A percentile compares a stretch with the other conserved stretches of the same genome.
These are phyloP conservation scores for Xylariaceae sp. DNA, from an alignment of 2,329 filamentous ascomycete genomes.

Conservation along the genomic window DNA sequence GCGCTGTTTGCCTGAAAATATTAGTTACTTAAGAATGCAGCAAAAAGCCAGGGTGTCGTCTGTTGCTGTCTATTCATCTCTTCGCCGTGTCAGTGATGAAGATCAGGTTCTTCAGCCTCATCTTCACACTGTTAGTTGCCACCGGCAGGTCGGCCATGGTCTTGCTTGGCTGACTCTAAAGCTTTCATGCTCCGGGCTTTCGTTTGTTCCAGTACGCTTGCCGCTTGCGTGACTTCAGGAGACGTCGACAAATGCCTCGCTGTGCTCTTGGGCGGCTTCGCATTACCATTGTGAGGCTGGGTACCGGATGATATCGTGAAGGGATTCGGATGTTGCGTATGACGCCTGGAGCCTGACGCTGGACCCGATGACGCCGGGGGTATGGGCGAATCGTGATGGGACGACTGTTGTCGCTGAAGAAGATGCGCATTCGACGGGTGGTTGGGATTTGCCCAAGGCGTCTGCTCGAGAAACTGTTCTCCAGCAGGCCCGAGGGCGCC, in stretches of 20 bases:
- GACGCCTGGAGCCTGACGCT: constrained; percentile 28
- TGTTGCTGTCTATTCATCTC: too few relatives aligned
- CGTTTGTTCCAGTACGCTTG: constrained; percentile 24
- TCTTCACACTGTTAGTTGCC: too few relatives aligned
- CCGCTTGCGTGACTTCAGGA: constrained; percentile 35
- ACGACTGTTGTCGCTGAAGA: constrained; percentile 31
- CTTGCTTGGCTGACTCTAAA: constrained; percentile 14
- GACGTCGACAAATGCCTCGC: constrained; percentile 29
- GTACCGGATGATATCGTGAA: constrained; percentile 27
- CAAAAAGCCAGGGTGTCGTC: too few relatives aligned
- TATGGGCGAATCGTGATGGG: constrained; percentile 24
- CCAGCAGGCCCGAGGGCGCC: constrained; percentile 57
- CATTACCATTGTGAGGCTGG: constrained; percentile 21
- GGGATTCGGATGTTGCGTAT: constrained; percentile 29
- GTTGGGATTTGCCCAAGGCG: constrained; percentile 87
- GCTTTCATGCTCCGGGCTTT: constrained; percentile 21
- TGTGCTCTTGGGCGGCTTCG: constrained; percentile 16
- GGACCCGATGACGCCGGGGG: constrained; percentile 21
- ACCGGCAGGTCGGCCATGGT: too few relatives aligned
- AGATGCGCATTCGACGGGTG: constrained; percentile 55
- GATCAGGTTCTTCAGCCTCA: too few relatives aligned
- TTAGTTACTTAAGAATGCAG: too few relatives aligned
- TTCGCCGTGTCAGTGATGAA: too few relatives aligned
- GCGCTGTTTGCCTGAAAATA: too few relatives aligned
- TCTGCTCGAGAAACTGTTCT: constrained; percentile 82